phyloP scores from a whole-genome alignment of 495 filamentous ascomycete species.

The Astrothelium macrocarpum region DNA sequence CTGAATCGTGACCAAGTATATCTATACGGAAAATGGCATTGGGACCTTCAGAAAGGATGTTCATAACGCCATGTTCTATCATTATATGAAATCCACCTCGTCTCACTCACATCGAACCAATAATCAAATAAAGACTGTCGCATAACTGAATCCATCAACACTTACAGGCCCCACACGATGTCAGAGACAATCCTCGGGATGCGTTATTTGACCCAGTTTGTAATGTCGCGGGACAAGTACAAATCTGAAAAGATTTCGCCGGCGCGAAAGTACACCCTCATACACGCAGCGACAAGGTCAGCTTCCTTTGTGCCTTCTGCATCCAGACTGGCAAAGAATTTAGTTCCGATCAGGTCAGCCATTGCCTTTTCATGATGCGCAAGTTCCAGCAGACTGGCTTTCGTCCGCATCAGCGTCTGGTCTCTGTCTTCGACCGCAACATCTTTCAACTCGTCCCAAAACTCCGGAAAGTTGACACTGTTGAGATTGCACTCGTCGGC shows the following conservation, averaged over 20 bases:
- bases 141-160: no score
- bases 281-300: not conserved
- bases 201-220: not conserved
- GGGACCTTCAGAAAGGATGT: no score
- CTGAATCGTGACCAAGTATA: no score
- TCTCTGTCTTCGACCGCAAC: not conserved
- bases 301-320: not conserved
- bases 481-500: conserved; percentile 30
- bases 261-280: not conserved
- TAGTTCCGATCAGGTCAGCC: not conserved
- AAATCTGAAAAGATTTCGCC: not conserved
- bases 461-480: conserved; percentile 31
- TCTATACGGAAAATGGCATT: no score
- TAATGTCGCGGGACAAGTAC: not conserved
- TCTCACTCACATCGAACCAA: no score
- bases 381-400: not conserved
- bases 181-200: no score
- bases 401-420: not conserved
- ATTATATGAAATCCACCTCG: no score
- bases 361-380: not conserved
- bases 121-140: no score
- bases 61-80: no score
- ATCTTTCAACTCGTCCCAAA: not conserved
- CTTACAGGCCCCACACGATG: no score
- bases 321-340: not conserved